These are phyloP conservation scores for Fusarium lyarnte DNA, from an alignment of 2,329 filamentous ascomycete genomes.

Conservation along the genomic window DNA sequence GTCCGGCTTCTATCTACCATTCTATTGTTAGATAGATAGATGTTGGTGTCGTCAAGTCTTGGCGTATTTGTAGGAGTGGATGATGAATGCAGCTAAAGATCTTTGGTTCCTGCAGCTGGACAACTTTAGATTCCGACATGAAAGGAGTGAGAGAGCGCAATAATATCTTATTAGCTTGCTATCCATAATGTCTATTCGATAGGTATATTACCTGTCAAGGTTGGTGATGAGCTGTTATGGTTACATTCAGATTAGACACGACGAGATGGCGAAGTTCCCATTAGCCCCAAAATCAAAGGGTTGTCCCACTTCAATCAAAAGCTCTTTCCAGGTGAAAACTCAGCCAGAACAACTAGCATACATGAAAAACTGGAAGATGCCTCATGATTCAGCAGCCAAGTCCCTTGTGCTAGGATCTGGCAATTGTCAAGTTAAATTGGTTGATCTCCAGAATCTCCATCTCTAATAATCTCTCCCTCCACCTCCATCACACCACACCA, in stretches of 20 bases:
- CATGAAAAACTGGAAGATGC: background rate
- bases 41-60: constrained; percentile 9
- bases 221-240: background rate
- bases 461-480: constrained; percentile 18
- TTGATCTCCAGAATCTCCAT: constrained; percentile 14
- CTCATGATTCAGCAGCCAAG: background rate
- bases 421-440: constrained; percentile 1
- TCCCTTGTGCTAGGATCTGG: background rate
- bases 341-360: background rate
- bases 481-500: background rate
- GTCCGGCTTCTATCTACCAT: constrained; percentile 9
- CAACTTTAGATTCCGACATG: constrained; percentile 2
- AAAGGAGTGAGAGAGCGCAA: background rate
- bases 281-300: background rate
- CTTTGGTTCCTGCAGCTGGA: constrained; percentile 18
- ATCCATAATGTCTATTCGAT: background rate
- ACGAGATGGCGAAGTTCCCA: background rate
- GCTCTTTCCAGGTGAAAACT: too few relatives aligned
- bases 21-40: constrained; percentile 15
- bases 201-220: background rate
- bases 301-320: background rate
- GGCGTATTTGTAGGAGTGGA: background rate
- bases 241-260: background rate
- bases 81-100: background rate
- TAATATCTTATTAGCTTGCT: background rate